Base-by-base conservation (phyloP, 805 yeast species). In the Cyberlindnera suaveolens region DNA sequence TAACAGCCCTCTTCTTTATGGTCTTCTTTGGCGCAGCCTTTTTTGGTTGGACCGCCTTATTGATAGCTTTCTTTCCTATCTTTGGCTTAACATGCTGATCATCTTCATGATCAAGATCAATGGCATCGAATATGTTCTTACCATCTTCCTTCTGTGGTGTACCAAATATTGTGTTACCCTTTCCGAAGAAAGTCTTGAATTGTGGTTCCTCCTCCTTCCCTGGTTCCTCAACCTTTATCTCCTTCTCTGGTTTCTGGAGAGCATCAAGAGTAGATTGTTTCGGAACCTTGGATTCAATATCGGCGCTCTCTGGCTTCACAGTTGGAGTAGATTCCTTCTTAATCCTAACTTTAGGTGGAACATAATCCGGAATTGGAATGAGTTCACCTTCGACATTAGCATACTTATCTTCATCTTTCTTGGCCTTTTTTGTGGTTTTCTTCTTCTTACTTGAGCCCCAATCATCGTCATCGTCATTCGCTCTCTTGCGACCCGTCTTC, bases 401-500 rank as follows among this genome's bases (percentile, higher is more conserved):
- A 42, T 34, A 45, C 43, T 53, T 51, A 10, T 43, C 47, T 26
- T 51, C 52, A 14, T 46, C 15, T 23, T 44, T 42, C 38, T 52
- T 44, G 7, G 36, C 34, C 18, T 40, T 46, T 38, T 52, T 53
- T 23, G 45, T 43, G 20, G 54, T 44, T 20, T 44, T 41, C 43
- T 50, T 53, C 35, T 49, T 44, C 5, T 45, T 38, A 2, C 40
- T 6, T 9, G 51, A 39, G 32, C 50, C 51, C 31, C 38, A 43
- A 34, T 47, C 60, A 38, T 50, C 57, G 36, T 54, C 60, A 31
- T 46, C 53, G 14, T 29, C 56, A 42, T 57, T 60, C 16, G 63
- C 57, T 51, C 63, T 65, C 29, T 58, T 57, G 45, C 67, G 66
- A 41, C 66, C 67, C 47, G 66, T 71, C 31, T 68, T 64, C 17